Evolutionary conservation across 129 eudicot genomes (phyloP).

Genomic region (Tagetes erecta): DNA sequence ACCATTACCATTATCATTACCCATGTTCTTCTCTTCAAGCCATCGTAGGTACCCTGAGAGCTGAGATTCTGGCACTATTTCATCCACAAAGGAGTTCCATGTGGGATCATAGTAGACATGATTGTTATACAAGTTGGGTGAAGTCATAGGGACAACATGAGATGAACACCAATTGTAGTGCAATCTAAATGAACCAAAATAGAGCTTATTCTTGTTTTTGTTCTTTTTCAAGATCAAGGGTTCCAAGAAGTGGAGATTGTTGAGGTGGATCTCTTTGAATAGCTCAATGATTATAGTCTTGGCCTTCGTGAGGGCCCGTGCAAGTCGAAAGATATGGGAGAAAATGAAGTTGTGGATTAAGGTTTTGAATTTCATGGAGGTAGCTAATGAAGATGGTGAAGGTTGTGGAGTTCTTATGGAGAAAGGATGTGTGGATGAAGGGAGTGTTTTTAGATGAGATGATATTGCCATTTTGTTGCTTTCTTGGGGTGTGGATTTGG

Average conservation of each 20-base stretch:
- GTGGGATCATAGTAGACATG: slow-evolving; percentile 69
- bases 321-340: slow-evolving; percentile 68
- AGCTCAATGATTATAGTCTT: slow-evolving; percentile 57
- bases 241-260: slow-evolving; percentile 40
- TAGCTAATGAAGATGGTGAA: slow-evolving; percentile 40
- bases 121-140: slow-evolving; percentile 33
- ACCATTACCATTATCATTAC: slow-evolving; percentile 18
- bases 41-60: slow-evolving; percentile 89
- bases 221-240: slow-evolving; percentile 41
- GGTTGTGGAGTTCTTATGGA: slow-evolving; percentile 47
- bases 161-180: slow-evolving; percentile 98
- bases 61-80: slow-evolving; percentile 40
- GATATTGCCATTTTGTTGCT: slow-evolving; percentile 48
- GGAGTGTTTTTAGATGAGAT: slow-evolving; percentile 47
- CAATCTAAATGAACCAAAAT: slow-evolving; percentile 80
- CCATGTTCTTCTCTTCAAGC: slow-evolving; percentile 72
- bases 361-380: slow-evolving; percentile 76
- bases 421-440: slow-evolving; percentile 46
- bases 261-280: slow-evolving; percentile 53
- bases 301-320: slow-evolving; percentile 69
- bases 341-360: slow-evolving; percentile 70
- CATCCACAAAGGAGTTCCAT: slow-evolving; percentile 60
- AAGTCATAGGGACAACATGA: slow-evolving; percentile 73
- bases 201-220: slow-evolving; percentile 58
- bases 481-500: slow-evolving; percentile 32